Evolutionary conservation across 139 green algal species (phyloP).

Genomic region (Pycnococcus provasolii): DNA sequence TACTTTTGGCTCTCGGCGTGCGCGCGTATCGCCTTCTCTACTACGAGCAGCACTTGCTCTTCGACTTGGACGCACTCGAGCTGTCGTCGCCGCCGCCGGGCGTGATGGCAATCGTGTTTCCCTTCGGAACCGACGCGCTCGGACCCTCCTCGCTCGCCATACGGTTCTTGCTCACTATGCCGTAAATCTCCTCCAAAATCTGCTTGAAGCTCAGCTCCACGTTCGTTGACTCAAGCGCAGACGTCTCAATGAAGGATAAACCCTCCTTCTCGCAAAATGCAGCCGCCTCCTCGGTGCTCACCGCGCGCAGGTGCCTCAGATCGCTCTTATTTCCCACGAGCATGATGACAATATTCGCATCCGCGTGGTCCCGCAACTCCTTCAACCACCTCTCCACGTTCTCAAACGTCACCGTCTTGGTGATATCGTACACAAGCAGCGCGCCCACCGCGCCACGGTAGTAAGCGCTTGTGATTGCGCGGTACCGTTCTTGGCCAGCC

Average conservation of each 20-base stretch:
- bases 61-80: too few relatives aligned
- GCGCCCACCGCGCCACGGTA: constrained; percentile 94
- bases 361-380: constrained; percentile 87
- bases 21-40: too few relatives aligned
- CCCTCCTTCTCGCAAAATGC: constrained; percentile 65
- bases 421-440: constrained; percentile 98
- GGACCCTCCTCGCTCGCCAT: too few relatives aligned
- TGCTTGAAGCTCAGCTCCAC: constrained; percentile 94
- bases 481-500: constrained; percentile 48
- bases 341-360: constrained; percentile 98
- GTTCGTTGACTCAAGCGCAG: constrained; percentile 93
- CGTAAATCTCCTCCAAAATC: constrained; percentile 96
- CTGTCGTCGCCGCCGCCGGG: too few relatives aligned
- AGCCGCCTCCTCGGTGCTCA: constrained; percentile 80
- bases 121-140: too few relatives aligned
- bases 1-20: too few relatives aligned
- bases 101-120: too few relatives aligned
- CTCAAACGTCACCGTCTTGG: constrained; percentile 89
- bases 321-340: constrained; percentile 98
- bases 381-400: constrained; percentile 98
- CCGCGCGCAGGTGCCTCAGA: constrained; percentile 79
- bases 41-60: too few relatives aligned
- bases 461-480: constrained; percentile 98
- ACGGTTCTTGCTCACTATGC: constrained; percentile 78
- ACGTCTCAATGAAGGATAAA: constrained; percentile 94